phyloP scores from a whole-genome alignment of 2,329 filamentous ascomycete genomes.

The Pseudocercospora cruenta region DNA sequence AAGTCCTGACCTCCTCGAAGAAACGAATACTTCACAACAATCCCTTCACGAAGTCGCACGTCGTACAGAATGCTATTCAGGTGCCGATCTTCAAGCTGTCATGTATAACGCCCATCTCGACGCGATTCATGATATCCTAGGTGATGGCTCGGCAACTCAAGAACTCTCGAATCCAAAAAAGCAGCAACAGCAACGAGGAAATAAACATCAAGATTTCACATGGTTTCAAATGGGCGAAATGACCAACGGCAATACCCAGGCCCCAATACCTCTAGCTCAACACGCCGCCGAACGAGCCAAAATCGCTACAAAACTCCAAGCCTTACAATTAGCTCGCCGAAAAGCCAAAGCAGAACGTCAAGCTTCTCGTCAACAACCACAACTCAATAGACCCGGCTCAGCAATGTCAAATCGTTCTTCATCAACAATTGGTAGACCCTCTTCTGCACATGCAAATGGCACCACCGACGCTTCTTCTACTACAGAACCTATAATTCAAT shows the following conservation, averaged over 20 bases:
- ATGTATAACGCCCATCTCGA: conserved; percentile 96
- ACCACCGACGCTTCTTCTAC: conserved; percentile 15
- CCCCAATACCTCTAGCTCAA: conserved; percentile 48
- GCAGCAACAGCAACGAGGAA: background rate
- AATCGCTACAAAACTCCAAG: conserved; percentile 79
- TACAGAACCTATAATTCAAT: conserved; percentile 75
- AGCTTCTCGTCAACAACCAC: conserved; percentile 22
- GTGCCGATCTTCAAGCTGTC: conserved; percentile 90
- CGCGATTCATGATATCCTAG: conserved; percentile 89
- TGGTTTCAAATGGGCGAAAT: conserved; percentile 80
- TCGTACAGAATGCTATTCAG: conserved; percentile 85
- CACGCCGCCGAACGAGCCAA: conserved; percentile 73
- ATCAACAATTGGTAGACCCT: background rate
- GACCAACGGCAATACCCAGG: conserved; percentile 12
- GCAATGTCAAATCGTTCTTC: conserved; percentile 11
- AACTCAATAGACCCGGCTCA: conserved; percentile 16
- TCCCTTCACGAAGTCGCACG: conserved; percentile 72
- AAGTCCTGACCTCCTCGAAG: conserved; percentile 62
- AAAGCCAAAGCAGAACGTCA: conserved; percentile 60
- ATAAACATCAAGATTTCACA: conserved; percentile 61
- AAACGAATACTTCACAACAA: conserved; percentile 32
- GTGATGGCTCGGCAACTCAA: conserved; percentile 43
- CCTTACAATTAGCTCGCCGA: conserved; percentile 72
- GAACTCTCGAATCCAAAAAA: conserved; percentile 29
- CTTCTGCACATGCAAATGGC: conserved; percentile 11